Base-by-base conservation (phyloP, 345 rosid species). In the Gossypium thurberi region DNA sequence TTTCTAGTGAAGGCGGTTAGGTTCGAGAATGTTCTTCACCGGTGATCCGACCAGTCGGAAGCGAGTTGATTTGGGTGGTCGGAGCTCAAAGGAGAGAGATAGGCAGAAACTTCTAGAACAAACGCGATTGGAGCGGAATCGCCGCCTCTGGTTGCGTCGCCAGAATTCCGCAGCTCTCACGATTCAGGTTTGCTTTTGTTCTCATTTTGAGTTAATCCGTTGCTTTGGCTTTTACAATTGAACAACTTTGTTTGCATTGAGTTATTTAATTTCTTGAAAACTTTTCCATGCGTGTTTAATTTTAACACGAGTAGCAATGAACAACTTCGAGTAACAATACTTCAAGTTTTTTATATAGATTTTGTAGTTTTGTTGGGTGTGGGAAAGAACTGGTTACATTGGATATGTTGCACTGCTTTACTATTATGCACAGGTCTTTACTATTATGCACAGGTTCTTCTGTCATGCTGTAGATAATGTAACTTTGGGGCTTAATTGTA, bases 1-100 rank as follows among this genome's bases (percentile, higher is more conserved):
- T 20, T 28, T 13, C 46, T 72, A 60, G 72, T 78, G 51, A 74
- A 71, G 71, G 78, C 20, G 25, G 26, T 18, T 9, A 58, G 59
- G 20, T 47, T 46, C 14, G 42, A 77, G n/a, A 48, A 95, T 96
- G 99, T 96, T 91, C 76, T 95, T 95, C 88, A 59, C 87, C 69
- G 99, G 99, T 71, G 99, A 96, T 87, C 85, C 98, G 1, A 84
- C 96, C 42, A 85, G 93, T 65, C 88, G 98, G 78, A 96, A 91
- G 84, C 90, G 99, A 75, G 99, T 96, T 43, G 99, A 90, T 81
- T 86, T 96, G 78, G 99, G 99, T 57, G 99, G 99, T 62, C 89
- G 98, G 84, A 96, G 99, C 71, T 84, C 96, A 6, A 96, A 96
- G 82, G 98, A 96, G 83, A 86, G 97, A 77, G 99, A 96, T 65